These are phyloP conservation scores for Dioscorea zingiberensis DNA, from an alignment of 106 monocot species.

Conservation along the genomic window DNA sequence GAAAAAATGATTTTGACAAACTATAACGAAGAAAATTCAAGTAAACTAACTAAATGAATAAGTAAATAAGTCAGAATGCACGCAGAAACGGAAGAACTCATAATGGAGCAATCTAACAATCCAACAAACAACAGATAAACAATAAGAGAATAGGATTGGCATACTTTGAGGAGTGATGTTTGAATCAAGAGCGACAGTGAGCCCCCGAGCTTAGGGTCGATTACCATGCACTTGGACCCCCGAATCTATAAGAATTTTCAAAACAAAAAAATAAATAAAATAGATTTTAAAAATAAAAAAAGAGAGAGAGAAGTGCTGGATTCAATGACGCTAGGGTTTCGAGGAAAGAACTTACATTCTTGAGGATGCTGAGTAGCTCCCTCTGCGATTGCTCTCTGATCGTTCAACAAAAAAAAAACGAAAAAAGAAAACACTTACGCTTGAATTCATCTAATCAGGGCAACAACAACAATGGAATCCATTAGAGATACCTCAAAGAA, in stretches of 20 bases:
- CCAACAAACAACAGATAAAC: not conserved
- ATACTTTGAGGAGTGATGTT: conserved; percentile 79
- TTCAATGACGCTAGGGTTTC: not conserved
- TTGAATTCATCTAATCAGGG: not conserved
- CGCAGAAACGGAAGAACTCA: too few species aligned
- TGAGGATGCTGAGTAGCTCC: conserved; percentile 85
- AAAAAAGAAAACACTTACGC: not conserved
- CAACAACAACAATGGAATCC: not conserved
- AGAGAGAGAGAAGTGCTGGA: not conserved
- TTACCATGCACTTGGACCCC: conserved; percentile 87
- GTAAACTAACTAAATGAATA: too few species aligned
- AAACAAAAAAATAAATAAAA: not conserved
- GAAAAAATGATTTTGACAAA: not conserved
- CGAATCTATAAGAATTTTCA: conserved; percentile 39
- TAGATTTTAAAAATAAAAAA: too few species aligned
- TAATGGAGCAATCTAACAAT: too few species aligned
- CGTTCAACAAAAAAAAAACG: not conserved
- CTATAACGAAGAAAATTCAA: too few species aligned
- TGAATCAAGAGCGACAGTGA: conserved; percentile 85
- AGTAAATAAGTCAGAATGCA: too few species aligned
- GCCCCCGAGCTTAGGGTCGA: conserved; percentile 83
- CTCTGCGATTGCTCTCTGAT: conserved; percentile 86
- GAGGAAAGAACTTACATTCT: conserved; percentile 31
- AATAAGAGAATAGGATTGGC: not conserved
- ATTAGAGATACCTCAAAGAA: conserved; percentile 47